Evolutionary conservation across 176 grass and related monocot species (phyloP), one percentile per base, ranked within the genome.

Genomic region (Poa pratensis): DNA sequence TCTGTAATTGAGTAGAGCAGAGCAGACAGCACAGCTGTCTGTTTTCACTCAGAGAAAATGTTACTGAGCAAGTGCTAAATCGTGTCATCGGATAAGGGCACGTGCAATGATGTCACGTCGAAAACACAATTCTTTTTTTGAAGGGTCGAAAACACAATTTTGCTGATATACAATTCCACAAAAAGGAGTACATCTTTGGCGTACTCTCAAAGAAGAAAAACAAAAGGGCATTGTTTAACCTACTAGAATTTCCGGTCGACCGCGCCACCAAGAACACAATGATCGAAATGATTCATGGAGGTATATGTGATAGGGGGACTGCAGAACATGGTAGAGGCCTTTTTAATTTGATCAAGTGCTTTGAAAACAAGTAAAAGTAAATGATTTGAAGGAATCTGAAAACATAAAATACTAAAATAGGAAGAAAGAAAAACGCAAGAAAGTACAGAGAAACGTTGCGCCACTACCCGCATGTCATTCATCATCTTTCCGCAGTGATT

Each of bases 11-110:
- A 28, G 17, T 3, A 0, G 14, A 1, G 43, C 70, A 4, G 43
- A 4, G 70, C 6, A 48, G 23, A 49, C n/a, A n/a, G n/a, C n/a
- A n/a, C n/a, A n/a, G 70, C 61, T 64, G 43, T 74, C 43, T 48
- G 46, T 74, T 74, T 74, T 49, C 23, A 50, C 70, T 74, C 63
- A 3, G 23, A 65, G 27, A 17, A 74, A 50, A 50, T 42, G 43
- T 2, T 45, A 45, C 43, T 10, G 9, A n/a, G 20, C 23, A 3
- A 9, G 70, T 73, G 42, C 12, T 15, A 17, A 30, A 30, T 73
- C 70, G 43, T 73, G 4, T 15, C 71, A 51, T 11, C 45, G 7
- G 71, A 23, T 48, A 6, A 73, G 69, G 70, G 15, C 71, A 74
- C 45, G 45, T 28, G 43, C 71, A 9, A 9, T 26, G 6, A 46